Base-by-base conservation (phyloP, 1,284 basidiomycete genomes). In the Abortiporus biennis region DNA sequence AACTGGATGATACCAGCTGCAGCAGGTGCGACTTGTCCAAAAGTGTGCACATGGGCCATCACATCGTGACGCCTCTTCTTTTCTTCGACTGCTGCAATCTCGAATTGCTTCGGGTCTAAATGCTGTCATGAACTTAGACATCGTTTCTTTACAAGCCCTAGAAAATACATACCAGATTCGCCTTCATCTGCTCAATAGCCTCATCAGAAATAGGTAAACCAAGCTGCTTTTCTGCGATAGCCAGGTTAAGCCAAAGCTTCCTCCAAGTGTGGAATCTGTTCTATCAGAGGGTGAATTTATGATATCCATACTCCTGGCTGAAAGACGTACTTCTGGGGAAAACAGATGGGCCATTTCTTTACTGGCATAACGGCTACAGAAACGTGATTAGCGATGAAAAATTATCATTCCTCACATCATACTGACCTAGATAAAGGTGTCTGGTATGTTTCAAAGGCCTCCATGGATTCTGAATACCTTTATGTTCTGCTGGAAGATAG, bases 41-140 rank as follows among this genome's bases (percentile, higher is more conserved):
- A 99, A 6, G 92, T 95, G 67, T 99, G 92, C 31, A 99, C 95
- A 63, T 99, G 95, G 0, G 95, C 95, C 95, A 99, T 99, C 40
- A 98, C 94, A 66, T 98, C 95, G 67, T 99, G 95, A n/a, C 95
- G 76, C 21, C 96, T 72, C 65, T 92, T 94, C 74, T 96, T 98
- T 69, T 99, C 95, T 64, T 99, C 96, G 49, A 79, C 72, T 0
- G 92, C 93, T 2, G 95, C 95, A 42, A 91, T 75, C 52, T 85
- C 85, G 63, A 98, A 97, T 67, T 99, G 96, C 34, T 84, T 79
- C 33, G 83, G 86, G 49, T 93, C 91, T 29, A 99, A 70, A 42
- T 81, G 63, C 88, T 92, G 48, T n/a, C 9, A 31, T 22, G 19
- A 4, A 36, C 2, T 37, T 40, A 22, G 17, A 3, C 6, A 2